Evolutionary conservation across 139 green algal species (phyloP), one percentile per base, ranked within the genome.

Genomic region (Chlamydomonas asymmetrica): DNA sequence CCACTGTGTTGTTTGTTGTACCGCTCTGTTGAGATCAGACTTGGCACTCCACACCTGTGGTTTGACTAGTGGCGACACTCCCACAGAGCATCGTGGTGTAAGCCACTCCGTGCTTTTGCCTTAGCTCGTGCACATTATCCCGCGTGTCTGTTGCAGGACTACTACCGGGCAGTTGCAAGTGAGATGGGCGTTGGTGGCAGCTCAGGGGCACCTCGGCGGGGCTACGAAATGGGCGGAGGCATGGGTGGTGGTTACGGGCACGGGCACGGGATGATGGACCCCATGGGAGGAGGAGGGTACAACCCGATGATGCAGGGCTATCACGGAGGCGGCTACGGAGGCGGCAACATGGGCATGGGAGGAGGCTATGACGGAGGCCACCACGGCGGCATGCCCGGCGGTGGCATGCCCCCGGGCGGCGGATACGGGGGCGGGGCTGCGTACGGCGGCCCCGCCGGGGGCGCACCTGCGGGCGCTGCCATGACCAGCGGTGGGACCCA

Each of bases 271-370:
- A 73, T 80, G 69, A 60, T 63, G 48, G 59, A 59, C 18, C 63
- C 66, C 50, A 79, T 73, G 76, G 48, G 22, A 37, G n/a, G n/a
- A n/a, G n/a, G n/a, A n/a, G 43, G 68, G 49, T 71, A 66, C 70
- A 73, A 59, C 59, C 66, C 45, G 2, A 77, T 77, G 71, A 77
- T 77, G 71, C 50, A 56, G 7, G 71, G 71, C 59, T 77, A 77
- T 13, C n/a, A 54, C 32, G 50, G 67, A 52, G 45, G 67, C 35
- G 50, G 52, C 54, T 20, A n/a, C 9, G 63, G 37, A 84, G 90
- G 94, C 48, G 92, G 93, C 73, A 93, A 92, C 71, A 86, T 81
- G 59, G 85, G 83, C 8, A 79, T 94, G 29, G 81, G 80, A 71
- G 71, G 72, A 54, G 87, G 89, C 27, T 81, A 89, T 79, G 59